Conservation (phyloP, 2,329 filamentous ascomycete species). For the Myriosclerotinia duriaeana region DNA sequence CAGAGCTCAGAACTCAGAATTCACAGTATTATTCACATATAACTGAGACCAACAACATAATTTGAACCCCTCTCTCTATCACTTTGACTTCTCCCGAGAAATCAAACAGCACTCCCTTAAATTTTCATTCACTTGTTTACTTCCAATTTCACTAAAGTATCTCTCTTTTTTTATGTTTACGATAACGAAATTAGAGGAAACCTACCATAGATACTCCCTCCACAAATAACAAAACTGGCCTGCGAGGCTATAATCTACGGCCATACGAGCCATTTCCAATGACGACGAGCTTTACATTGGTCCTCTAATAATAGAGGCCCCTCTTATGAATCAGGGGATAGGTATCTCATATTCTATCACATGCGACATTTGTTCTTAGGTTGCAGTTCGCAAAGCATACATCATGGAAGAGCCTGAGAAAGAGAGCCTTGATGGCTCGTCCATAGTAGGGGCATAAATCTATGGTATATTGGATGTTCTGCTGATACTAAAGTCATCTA, state of each 20-base stretch:
- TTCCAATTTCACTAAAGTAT: constrained; percentile 5
- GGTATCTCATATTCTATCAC: background rate
- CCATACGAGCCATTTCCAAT: constrained; percentile 23
- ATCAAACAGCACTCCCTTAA: constrained; percentile 16
- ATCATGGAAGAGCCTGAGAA: constrained; percentile 48
- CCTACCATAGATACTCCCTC: background rate
- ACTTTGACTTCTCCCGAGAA: background rate
- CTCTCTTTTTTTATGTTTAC: constrained; percentile 9
- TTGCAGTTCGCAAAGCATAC: constrained; percentile 17
- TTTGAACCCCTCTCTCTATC: constrained; percentile 22
- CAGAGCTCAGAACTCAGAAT: background rate
- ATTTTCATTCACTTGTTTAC: constrained; percentile 18
- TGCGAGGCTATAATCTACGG: constrained; percentile 20
- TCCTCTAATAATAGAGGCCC: constrained; percentile 24
- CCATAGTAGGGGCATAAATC: constrained; percentile 58
- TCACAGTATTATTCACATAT: constrained; percentile 12
- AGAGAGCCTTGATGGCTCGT: constrained; percentile 72
- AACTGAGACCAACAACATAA: constrained; percentile 22
- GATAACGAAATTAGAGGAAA: constrained; percentile 9
- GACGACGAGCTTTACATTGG: constrained; percentile 20
- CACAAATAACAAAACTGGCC: constrained; percentile 11
- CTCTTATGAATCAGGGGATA: constrained; percentile 17
- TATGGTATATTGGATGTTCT: constrained; percentile 2
- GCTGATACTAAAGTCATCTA: constrained; percentile 41
- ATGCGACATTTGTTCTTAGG: constrained; percentile 15